Percentiles rank a stretch among this genome's conserved stretches.
phyloP scores from a whole-genome alignment of 805 yeast species.

The Lipomyces anomalus region DNA sequence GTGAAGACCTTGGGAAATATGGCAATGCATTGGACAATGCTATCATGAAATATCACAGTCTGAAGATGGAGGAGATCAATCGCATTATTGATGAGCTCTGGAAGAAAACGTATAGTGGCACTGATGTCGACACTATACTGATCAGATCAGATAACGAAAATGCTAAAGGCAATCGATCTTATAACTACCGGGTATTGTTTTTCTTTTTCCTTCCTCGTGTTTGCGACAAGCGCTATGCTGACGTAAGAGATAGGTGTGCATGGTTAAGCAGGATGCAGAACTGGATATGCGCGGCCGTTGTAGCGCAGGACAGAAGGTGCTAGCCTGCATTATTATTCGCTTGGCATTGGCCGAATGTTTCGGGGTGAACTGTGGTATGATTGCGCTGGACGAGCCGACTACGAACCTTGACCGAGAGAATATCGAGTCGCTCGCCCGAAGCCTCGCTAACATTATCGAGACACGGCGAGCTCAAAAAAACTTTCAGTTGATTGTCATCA shows the following conservation, averaged over 20 bases:
- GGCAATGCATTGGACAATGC: conserved; percentile 85
- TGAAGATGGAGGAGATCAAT: conserved; percentile 91
- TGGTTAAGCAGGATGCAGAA: conserved; percentile 88
- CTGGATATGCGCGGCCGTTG: conserved; percentile 98
- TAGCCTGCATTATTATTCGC: conserved; percentile 86
- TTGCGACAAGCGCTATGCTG: conserved; percentile 17
- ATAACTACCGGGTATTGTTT: conserved; percentile 26
- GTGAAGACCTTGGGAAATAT: conserved; percentile 75
- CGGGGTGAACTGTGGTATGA: conserved; percentile 90
- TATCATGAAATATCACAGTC: conserved; percentile 83
- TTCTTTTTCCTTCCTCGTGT: too few relatives aligned
- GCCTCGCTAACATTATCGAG: conserved; percentile 69
- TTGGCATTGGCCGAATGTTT: conserved; percentile 92
- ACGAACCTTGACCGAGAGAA: conserved; percentile 90
- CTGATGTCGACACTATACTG: conserved; percentile 87
- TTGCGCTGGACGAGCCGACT: conserved; percentile 96
- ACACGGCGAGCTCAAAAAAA: conserved; percentile 71
- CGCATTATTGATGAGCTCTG: conserved; percentile 82
- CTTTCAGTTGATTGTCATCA: conserved; percentile 90
- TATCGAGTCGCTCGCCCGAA: conserved; percentile 77
- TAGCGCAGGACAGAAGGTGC: conserved; percentile 94
- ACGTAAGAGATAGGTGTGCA: conserved; percentile 83
- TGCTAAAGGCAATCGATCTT: conserved; percentile 37
- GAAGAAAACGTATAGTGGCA: conserved; percentile 90
- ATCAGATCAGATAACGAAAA: conserved; percentile 71